These are phyloP conservation scores for Monosporozyma aerobia DNA, from an alignment of 805 yeast species.

Conservation along the genomic window DNA sequence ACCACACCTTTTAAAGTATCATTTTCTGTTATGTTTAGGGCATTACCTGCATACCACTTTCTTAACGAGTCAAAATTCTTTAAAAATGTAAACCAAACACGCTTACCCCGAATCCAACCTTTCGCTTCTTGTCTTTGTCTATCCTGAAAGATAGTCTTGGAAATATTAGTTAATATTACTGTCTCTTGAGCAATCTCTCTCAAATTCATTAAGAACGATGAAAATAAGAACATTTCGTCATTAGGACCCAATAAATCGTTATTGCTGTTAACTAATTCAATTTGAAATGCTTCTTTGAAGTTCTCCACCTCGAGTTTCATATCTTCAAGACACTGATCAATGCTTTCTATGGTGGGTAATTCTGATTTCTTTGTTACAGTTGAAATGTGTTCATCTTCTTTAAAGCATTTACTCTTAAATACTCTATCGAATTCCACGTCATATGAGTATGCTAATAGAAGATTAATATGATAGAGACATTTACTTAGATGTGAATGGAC, in stretches of 20 bases:
- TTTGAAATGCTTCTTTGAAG: slow-evolving; percentile 30
- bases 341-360: slow-evolving; percentile 17
- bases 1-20: slow-evolving; percentile 30
- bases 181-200: slow-evolving; percentile 32
- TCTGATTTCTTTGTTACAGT: slow-evolving; percentile 11
- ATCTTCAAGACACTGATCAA: slow-evolving; percentile 18
- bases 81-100: slow-evolving; percentile 37
- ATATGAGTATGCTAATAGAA: slow-evolving; percentile 32
- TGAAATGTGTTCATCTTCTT: slow-evolving; percentile 8
- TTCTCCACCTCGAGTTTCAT: slow-evolving; percentile 28
- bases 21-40: slow-evolving; percentile 25
- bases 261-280: slow-evolving; percentile 21
- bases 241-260: slow-evolving; percentile 34
- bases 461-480: slow-evolving; percentile 27
- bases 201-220: slow-evolving; percentile 41
- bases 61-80: slow-evolving; percentile 28
- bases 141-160: slow-evolving; percentile 23
- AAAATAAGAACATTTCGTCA: slow-evolving; percentile 41
- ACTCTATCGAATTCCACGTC: slow-evolving; percentile 30
- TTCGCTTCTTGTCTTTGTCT: slow-evolving; percentile 28
- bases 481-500: slow-evolving; percentile 31
- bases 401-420: slow-evolving; percentile 11
- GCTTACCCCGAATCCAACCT: slow-evolving; percentile 32
- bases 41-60: slow-evolving; percentile 29
- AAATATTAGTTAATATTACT: slow-evolving; percentile 27